phyloP scores from a whole-genome alignment of 31 red algal genomes.

The Asparagopsis taxiformis region DNA sequence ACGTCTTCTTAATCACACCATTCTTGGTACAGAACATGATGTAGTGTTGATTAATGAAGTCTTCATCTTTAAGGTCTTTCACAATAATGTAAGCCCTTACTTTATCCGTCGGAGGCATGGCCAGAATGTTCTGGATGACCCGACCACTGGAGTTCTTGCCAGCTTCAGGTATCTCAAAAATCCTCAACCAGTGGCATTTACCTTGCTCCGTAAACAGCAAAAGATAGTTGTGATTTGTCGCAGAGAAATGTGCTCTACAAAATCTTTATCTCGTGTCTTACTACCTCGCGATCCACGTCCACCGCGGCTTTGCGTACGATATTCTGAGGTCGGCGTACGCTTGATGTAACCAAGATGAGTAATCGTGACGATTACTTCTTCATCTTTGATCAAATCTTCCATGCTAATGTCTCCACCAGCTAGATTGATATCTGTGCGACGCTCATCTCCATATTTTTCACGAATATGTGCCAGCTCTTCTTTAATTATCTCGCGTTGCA shows the following conservation, averaged over 20 bases:
- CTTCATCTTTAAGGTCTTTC: background rate
- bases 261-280: background rate
- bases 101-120: background rate
- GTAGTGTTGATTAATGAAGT: background rate
- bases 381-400: constrained; percentile 4
- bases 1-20: background rate
- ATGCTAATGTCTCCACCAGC: background rate
- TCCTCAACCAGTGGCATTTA: background rate
- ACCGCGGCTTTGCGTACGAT: background rate
- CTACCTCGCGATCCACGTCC: background rate
- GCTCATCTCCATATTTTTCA: background rate
- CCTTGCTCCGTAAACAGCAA: constrained; percentile 7
- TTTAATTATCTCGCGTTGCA: background rate
- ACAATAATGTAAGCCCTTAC: background rate
- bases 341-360: background rate
- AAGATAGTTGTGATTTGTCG: constrained; percentile 1
- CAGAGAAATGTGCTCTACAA: constrained; percentile 5
- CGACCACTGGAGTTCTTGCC: background rate
- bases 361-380: constrained; percentile 3
- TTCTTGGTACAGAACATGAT: constrained; percentile 1
- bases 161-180: background rate
- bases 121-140: background rate
- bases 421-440: background rate
- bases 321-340: background rate
- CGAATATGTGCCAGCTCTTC: background rate